Evolutionary conservation across 371 early-diverging fungal species (phyloP), one percentile per base, ranked within the genome.

Genomic region (Mortierella sp.): DNA sequence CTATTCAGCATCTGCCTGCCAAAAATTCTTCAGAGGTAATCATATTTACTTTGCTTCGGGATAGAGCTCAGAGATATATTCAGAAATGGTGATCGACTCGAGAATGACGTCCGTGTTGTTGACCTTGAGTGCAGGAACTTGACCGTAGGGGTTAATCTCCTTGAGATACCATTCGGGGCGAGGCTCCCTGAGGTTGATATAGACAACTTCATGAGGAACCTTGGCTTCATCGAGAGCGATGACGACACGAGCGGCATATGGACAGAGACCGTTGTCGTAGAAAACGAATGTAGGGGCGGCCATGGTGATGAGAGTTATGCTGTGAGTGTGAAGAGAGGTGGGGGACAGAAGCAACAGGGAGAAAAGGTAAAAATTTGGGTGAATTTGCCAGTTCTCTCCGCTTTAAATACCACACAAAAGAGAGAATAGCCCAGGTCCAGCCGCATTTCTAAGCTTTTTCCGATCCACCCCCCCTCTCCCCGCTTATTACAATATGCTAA

Each of bases 141-240:
- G 79, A 15, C 79, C 79, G 28, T 77, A 77, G 9, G 79, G 79
- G 66, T 77, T 77, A 68, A 77, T 77, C 46, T 75, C 76, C 65
- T 77, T 68, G 58, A 77, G 69, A 37, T 77, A 77, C 79, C 79
- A 77, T 9, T 77, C 72, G 5, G 72, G 72, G 25, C 79, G 79
- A 29, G 79, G 72, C 19, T 62, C 66, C 15, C 45, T 26, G 25
- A 77, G 44, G 50, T 77, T 72, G 51, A 77, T 77, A 12, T 65
- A n/a, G 26, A 77, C 44, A 25, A 68, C 66, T 37, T 72, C 72
- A 29, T 57, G 57, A 14, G 64, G 69, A 52, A 58, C 46, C 28
- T 69, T 53, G 60, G 79, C 72, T 56, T 72, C 72, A 18, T 53
- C 79, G 12, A 66, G 46, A 19, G 79, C 79, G 53, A 77, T 62